Percentiles rank a stretch among this genome's conserved stretches.
Evolutionary conservation across 352 stramenopile species (phyloP).

Genomic region (Phytophthora foliorum): DNA sequence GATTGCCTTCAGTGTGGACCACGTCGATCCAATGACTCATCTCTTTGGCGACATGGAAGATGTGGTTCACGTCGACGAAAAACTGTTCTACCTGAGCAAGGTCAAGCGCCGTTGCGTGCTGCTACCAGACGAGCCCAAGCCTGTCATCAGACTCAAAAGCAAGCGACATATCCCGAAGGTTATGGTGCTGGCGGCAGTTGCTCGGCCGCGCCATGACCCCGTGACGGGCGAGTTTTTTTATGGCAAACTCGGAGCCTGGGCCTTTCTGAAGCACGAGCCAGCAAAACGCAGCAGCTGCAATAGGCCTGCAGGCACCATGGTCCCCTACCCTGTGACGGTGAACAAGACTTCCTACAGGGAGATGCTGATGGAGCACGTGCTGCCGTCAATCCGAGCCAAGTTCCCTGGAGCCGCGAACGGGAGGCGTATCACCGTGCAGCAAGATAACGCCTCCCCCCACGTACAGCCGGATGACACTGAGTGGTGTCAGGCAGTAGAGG

Average conservation of each 20-base stretch:
- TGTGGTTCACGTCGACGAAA: not conserved
- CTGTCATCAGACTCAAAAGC: not conserved
- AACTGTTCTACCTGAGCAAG: not conserved
- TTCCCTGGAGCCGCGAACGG: slow-evolving; percentile 9
- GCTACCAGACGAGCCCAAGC: not conserved
- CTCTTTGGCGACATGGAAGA: not conserved
- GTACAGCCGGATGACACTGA: not conserved
- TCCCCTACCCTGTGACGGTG: slow-evolving; percentile 3
- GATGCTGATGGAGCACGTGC: slow-evolving; percentile 12
- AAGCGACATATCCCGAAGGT: not conserved
- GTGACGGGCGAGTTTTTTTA: slow-evolving; percentile 4
- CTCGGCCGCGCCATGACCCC: slow-evolving; percentile 1
- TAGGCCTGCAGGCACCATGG: slow-evolving; percentile 1
- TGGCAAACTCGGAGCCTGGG: slow-evolving; percentile 8
- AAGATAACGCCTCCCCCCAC: not conserved
- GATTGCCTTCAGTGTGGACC: too few species aligned
- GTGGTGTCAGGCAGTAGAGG: not conserved
- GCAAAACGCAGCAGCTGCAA: slow-evolving; percentile 8
- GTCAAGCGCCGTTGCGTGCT: not conserved
- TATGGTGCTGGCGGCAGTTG: not conserved
- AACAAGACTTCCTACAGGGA: slow-evolving; percentile 12
- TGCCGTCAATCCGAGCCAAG: slow-evolving; percentile 8
- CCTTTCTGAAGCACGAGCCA: slow-evolving; percentile 5
- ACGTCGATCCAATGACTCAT: too few species aligned
- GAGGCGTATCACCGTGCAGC: not conserved